Conservation (phyloP, 2,329 filamentous ascomycete species). For the Thermoascus crustaceus region DNA sequence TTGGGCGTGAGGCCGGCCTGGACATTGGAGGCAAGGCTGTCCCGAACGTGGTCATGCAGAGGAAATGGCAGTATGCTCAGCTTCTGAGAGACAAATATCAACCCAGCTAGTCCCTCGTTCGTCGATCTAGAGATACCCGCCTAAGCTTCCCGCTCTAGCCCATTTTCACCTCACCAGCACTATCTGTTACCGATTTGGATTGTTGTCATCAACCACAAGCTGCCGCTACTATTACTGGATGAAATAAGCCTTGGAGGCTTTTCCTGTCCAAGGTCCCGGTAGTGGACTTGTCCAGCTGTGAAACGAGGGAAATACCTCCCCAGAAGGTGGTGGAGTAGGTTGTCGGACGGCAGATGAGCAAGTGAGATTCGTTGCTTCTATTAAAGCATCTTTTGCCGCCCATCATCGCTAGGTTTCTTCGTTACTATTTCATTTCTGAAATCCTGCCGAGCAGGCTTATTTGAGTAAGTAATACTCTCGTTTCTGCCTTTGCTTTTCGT, state of each 20-base stretch:
- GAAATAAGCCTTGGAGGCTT: neutral
- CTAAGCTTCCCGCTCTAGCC: neutral
- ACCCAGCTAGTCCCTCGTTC: conserved; percentile 12
- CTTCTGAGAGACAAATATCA: conserved; percentile 18
- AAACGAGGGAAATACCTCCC: conserved; percentile 3
- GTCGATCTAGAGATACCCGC: neutral
- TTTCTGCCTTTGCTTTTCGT: neutral
- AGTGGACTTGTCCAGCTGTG: conserved; percentile 5
- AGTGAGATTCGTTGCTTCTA: no score
- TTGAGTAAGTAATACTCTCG: no score
- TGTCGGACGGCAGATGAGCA: no score
- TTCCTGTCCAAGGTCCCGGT: conserved; percentile 2
- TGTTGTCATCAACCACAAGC: conserved; percentile 7
- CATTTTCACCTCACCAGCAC: neutral
- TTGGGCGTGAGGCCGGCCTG: conserved; percentile 16
- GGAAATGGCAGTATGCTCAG: conserved; percentile 9
- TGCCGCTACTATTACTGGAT: neutral
- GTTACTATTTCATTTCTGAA: no score
- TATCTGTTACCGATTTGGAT: conserved; percentile 11
- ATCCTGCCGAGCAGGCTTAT: no score
- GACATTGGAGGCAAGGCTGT: conserved; percentile 14
- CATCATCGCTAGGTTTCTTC: no score
- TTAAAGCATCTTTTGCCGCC: no score
- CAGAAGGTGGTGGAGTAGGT: no score
- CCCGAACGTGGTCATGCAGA: conserved; percentile 7